Evolutionary conservation across 768 basidiomycete species (phyloP).

Genomic region (Tephrocybe sp.): DNA sequence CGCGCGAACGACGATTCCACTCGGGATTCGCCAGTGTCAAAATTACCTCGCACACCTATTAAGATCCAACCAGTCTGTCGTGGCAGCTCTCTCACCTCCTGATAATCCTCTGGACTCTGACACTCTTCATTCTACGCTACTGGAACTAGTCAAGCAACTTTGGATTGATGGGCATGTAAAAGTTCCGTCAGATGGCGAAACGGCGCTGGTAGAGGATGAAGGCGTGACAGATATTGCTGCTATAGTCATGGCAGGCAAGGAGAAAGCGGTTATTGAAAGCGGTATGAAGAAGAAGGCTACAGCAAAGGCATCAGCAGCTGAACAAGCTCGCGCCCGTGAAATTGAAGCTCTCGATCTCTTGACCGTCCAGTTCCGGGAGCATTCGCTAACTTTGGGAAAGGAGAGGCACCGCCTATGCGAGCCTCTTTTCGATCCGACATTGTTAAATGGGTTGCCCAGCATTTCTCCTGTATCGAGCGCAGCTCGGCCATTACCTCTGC

Average conservation of each 20-base stretch:
- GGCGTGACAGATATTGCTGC: constrained; percentile 91
- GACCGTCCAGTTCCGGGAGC: constrained; percentile 69
- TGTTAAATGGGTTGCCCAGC: constrained; percentile 44
- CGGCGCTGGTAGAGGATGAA: constrained; percentile 69
- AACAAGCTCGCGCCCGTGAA: constrained; percentile 78
- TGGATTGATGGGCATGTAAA: constrained; percentile 67
- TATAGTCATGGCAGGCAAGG: constrained; percentile 87
- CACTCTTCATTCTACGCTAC: constrained; percentile 47
- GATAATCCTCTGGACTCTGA: constrained; percentile 47
- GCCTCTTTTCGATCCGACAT: constrained; percentile 75
- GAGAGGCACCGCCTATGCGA: constrained; percentile 92
- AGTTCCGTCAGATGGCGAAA: constrained; percentile 75
- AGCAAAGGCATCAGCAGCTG: constrained; percentile 73
- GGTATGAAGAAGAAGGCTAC: constrained; percentile 77
- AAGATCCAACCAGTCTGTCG: constrained; percentile 64
- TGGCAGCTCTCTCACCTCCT: constrained; percentile 56
- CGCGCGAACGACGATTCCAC: constrained; percentile 51
- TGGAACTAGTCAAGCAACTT: constrained; percentile 65
- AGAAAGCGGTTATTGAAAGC: constrained; percentile 84
- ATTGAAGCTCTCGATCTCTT: constrained; percentile 85
- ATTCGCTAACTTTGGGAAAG: constrained; percentile 76
- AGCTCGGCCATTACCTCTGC: constrained; percentile 47
- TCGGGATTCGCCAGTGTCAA: constrained; percentile 76
- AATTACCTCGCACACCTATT: constrained; percentile 74
- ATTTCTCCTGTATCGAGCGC: constrained; percentile 21